These are phyloP conservation scores for Xylaria sp. DNA, from an alignment of 2,329 filamentous ascomycete species.

Conservation along the genomic window DNA sequence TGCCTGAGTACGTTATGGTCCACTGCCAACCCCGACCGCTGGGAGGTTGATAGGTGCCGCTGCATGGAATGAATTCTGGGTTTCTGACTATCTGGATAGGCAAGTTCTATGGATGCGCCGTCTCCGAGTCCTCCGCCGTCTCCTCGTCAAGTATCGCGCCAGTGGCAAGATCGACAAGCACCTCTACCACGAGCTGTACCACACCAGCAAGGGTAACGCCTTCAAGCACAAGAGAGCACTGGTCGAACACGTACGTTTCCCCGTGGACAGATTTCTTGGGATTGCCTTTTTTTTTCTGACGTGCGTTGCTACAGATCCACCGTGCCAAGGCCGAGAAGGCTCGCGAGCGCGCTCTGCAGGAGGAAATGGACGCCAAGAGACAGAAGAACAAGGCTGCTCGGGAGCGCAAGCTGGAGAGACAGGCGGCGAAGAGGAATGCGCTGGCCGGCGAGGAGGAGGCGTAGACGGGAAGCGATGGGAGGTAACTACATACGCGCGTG, in stretches of 20 bases:
- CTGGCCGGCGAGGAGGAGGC: slow-evolving; percentile 71
- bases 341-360: slow-evolving; percentile 93
- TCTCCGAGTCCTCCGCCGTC: slow-evolving; percentile 97
- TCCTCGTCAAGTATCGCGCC: slow-evolving; percentile 99
- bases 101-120: slow-evolving; percentile 99
- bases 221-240: slow-evolving; percentile 99
- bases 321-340: slow-evolving; percentile 99
- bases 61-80: neutral
- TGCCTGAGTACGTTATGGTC: slow-evolving; percentile 81
- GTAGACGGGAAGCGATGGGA: slow-evolving; percentile 42
- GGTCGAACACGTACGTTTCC: slow-evolving; percentile 93
- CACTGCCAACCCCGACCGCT: neutral
- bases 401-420: slow-evolving; percentile 96
- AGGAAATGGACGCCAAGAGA: slow-evolving; percentile 99
- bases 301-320: slow-evolving; percentile 76
- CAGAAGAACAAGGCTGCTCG: slow-evolving; percentile 99
- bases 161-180: slow-evolving; percentile 99
- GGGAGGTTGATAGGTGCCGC: neutral
- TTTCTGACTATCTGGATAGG: slow-evolving; percentile 51
- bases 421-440: slow-evolving; percentile 86
- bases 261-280: slow-evolving; percentile 8
- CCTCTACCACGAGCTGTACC: slow-evolving; percentile 99
- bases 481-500: slow-evolving; percentile 33
- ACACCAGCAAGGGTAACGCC: slow-evolving; percentile 99
- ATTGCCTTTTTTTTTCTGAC: slow-evolving; percentile 8